Percentiles rank a stretch among this genome's conserved stretches.
Conservation (phyloP, 306 rosid species). For the Sicyos edulis region DNA sequence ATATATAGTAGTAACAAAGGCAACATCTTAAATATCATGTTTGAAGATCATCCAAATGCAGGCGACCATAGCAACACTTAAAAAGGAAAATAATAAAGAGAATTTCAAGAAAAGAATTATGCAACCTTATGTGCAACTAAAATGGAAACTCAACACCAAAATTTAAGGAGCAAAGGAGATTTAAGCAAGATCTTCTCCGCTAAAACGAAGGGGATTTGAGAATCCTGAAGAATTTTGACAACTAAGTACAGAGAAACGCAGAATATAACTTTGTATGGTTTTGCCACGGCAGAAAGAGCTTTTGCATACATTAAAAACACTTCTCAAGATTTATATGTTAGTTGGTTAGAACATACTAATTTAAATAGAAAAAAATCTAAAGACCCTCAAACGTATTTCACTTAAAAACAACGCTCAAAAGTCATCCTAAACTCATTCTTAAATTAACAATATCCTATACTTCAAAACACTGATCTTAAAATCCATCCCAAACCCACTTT, state of each 20-base stretch:
- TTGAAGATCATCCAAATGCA: background rate
- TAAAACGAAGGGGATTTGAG: background rate
- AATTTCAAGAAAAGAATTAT: background rate
- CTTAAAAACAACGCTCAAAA: background rate
- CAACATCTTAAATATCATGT: background rate
- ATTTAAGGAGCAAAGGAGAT: background rate
- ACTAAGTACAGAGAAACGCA: background rate
- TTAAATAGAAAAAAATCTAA: too few species aligned
- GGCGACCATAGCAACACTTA: background rate
- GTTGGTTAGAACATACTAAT: background rate
- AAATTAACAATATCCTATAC: too few species aligned
- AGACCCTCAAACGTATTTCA: background rate
- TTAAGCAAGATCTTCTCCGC: background rate
- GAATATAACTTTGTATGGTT: background rate
- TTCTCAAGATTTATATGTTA: background rate
- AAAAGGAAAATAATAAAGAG: background rate
- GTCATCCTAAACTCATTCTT: too few species aligned
- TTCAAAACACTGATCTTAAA: background rate
- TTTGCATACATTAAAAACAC: background rate
- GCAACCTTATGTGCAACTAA: constrained; percentile 6
- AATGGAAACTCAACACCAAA: background rate
- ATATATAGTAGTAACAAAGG: background rate
- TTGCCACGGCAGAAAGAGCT: background rate
- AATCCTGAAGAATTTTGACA: background rate
- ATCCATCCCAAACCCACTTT: background rate